phyloP scores from a whole-genome alignment of 331 rosid species.

The Rosa hybrid region DNA sequence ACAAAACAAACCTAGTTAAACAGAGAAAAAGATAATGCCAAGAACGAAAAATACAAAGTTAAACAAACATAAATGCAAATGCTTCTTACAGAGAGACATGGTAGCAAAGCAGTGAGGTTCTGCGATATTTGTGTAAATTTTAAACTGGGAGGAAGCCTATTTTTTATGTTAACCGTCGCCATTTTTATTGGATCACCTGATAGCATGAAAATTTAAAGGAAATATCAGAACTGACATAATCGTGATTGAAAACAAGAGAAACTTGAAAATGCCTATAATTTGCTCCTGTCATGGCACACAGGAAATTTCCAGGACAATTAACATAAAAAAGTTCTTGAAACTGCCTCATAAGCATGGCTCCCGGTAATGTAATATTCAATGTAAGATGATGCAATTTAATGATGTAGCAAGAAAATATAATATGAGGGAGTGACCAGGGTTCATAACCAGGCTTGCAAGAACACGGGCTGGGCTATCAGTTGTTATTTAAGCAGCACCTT shows the following conservation, averaged over 20 bases:
- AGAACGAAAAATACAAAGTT: background rate
- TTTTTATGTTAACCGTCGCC: constrained; percentile 66
- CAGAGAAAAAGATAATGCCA: background rate
- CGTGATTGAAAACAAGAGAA: background rate
- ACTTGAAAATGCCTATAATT: background rate
- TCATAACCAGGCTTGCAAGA: constrained; percentile 1
- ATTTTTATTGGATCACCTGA: constrained; percentile 90
- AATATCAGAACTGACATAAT: background rate
- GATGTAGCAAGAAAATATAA: background rate
- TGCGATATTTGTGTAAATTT: constrained; percentile 48
- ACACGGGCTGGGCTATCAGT: background rate
- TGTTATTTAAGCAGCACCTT: background rate
- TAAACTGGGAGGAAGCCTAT: constrained; percentile 53
- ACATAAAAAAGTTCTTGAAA: background rate
- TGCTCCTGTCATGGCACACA: background rate
- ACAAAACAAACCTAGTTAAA: background rate
- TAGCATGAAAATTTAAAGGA: constrained; percentile 27
- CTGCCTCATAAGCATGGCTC: background rate
- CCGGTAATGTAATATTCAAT: background rate
- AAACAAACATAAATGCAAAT: constrained; percentile 20
- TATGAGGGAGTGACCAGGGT: background rate
- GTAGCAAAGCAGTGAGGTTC: constrained; percentile 68
- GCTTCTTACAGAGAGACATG: constrained; percentile 76
- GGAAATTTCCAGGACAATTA: constrained; percentile 3
- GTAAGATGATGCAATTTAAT: background rate